Percentiles rank a stretch among this genome's conserved stretches.
phyloP scores from a whole-genome alignment of 148 eudicot species.

The Fallopia convolvulus region DNA sequence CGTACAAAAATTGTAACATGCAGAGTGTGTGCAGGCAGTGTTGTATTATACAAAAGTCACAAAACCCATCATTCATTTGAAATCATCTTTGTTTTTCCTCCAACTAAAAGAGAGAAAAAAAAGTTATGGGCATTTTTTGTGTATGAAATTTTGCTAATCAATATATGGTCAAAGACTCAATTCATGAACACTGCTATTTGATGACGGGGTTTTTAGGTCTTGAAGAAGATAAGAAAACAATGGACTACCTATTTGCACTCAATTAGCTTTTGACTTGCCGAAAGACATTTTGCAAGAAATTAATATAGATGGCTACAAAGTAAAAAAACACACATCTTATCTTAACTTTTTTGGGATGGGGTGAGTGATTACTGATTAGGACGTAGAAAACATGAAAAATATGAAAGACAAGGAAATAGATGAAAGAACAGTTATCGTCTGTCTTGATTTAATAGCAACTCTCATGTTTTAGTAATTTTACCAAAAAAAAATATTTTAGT shows the following conservation, averaged over 20 bases:
- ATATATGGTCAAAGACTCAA: neutral
- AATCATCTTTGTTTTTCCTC: neutral
- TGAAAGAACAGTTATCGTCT: neutral
- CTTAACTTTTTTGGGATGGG: neutral
- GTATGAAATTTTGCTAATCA: neutral
- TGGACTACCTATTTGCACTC: neutral
- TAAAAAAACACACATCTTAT: too few relatives aligned
- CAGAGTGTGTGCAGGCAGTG: neutral
- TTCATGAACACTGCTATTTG: neutral
- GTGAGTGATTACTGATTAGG: neutral
- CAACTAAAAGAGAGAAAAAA: neutral
- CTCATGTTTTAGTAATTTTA: too few relatives aligned
- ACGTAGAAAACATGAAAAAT: neutral
- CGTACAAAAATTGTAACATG: neutral
- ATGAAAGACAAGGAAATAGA: neutral
- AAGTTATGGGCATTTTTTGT: neutral
- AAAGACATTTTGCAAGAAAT: neutral
- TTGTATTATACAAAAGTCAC: constrained; percentile 2
- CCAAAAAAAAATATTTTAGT: too few relatives aligned
- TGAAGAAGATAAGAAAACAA: neutral
- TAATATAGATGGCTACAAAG: neutral
- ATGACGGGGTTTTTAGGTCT: neutral
- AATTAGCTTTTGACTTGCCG: neutral
- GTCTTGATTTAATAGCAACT: too few relatives aligned
- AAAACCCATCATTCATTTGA: constrained; percentile 7